Evolutionary conservation across 1,284 basidiomycete species (phyloP).

Genomic region (Rhodotorula sp.): DNA sequence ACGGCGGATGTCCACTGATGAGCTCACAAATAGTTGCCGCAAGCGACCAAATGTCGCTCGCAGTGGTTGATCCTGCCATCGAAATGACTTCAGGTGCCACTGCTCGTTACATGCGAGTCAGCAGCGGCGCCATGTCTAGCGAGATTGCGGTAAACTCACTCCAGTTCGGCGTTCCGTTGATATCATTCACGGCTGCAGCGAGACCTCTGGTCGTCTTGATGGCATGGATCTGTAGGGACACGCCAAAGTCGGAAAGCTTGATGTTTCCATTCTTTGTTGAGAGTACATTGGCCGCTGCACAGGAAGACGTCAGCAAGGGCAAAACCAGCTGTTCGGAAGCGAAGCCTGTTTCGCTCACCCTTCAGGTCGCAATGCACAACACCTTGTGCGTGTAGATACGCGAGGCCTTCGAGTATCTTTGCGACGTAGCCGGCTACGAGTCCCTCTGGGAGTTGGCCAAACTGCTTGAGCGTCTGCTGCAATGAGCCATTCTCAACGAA

Average conservation of each 20-base stretch:
- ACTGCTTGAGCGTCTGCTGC: constrained; percentile 82
- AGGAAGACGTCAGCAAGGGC: neutral
- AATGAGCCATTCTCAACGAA: constrained; percentile 92
- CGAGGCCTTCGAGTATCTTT: constrained; percentile 86
- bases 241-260: constrained; percentile 62
- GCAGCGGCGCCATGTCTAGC: neutral
- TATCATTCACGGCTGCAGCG: constrained; percentile 54
- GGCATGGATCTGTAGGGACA: constrained; percentile 54
- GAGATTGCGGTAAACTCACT: constrained; percentile 52
- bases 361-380: constrained; percentile 59
- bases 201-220: constrained; percentile 35
- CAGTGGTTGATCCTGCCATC: constrained; percentile 58
- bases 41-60: constrained; percentile 79
- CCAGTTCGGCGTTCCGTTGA: constrained; percentile 95
- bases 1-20: constrained; percentile 85
- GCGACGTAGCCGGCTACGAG: constrained; percentile 86
- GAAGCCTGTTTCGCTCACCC: constrained; percentile 17
- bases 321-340: neutral
- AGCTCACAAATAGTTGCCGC: constrained; percentile 92
- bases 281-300: constrained; percentile 56
- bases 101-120: constrained; percentile 29
- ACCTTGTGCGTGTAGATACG: constrained; percentile 68
- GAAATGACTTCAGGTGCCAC: constrained; percentile 93
- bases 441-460: constrained; percentile 83
- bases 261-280: constrained; percentile 67